Conservation (phyloP, 345 rosid genomes). For the Eucalyptus polybractea region DNA sequence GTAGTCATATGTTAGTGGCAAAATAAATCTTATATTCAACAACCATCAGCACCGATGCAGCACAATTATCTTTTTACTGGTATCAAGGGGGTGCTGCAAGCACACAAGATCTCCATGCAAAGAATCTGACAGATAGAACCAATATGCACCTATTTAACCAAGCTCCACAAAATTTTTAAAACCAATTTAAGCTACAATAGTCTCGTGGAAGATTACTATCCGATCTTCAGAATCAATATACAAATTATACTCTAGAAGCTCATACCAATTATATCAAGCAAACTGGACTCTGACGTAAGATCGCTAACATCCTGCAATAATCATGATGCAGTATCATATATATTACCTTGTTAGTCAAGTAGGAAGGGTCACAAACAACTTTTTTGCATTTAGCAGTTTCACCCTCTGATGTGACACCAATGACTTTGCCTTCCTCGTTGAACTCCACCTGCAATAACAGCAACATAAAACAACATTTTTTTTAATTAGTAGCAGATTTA, state of each 20-base stretch:
- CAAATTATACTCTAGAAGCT: background rate
- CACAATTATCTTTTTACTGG: background rate
- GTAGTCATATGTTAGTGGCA: background rate
- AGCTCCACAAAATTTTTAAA: background rate
- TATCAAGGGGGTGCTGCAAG: background rate
- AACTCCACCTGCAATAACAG: constrained; percentile 61
- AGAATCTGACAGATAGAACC: background rate
- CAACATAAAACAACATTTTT: background rate
- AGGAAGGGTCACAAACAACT: constrained; percentile 96
- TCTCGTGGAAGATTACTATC: background rate
- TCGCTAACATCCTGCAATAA: background rate
- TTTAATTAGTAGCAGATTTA: background rate
- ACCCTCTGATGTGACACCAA: constrained; percentile 93
- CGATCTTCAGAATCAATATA: background rate
- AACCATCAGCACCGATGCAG: background rate
- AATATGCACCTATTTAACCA: background rate
- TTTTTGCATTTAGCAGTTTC: constrained; percentile 96
- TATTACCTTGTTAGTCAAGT: constrained; percentile 67
- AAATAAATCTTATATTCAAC: background rate
- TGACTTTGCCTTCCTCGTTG: constrained; percentile 68
- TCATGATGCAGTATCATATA: background rate
- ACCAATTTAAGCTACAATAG: background rate
- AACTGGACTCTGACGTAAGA: background rate
- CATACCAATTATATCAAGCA: background rate
- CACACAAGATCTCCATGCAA: background rate